Evolutionary conservation across 495 filamentous ascomycete species (phyloP).

Genomic region (Aspergillus campestris): DNA sequence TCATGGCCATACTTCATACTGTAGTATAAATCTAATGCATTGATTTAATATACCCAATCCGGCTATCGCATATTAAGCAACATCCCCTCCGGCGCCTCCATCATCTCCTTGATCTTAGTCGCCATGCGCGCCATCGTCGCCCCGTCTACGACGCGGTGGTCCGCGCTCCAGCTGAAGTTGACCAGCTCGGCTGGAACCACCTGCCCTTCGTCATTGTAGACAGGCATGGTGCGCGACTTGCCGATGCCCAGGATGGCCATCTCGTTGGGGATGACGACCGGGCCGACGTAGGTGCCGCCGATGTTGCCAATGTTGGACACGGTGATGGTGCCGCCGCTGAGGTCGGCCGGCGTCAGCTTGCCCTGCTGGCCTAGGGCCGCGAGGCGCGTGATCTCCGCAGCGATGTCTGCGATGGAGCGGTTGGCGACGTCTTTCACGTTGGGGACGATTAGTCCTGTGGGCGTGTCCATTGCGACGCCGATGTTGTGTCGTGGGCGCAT

Average conservation of each 20-base stretch:
- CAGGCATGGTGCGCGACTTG: constrained; percentile 57
- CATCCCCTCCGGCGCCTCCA: constrained; percentile 84
- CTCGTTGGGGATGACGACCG: constrained; percentile 82
- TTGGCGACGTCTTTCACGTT: constrained; percentile 78
- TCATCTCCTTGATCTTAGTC: constrained; percentile 60
- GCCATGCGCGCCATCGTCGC: constrained; percentile 89
- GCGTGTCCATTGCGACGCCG: constrained; percentile 92
- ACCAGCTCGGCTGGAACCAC: constrained; percentile 82
- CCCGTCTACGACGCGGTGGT: constrained; percentile 91
- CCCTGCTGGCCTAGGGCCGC: constrained; percentile 61
- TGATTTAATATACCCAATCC: neutral
- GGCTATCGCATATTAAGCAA: constrained; percentile 43
- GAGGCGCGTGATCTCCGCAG: constrained; percentile 65
- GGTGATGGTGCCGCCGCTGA: constrained; percentile 85
- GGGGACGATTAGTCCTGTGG: constrained; percentile 83
- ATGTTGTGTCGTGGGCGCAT: constrained; percentile 85
- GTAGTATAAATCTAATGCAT: constrained; percentile 1
- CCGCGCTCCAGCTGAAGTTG: constrained; percentile 95
- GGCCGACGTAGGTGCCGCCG: constrained; percentile 83
- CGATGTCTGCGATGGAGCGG: constrained; percentile 66
- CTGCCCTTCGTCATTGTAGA: constrained; percentile 74
- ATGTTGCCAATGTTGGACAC: constrained; percentile 97
- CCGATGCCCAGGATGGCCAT: constrained; percentile 91
- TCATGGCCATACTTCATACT: neutral
- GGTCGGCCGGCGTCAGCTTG: constrained; percentile 66